Conservation (phyloP, 2,329 filamentous ascomycete species). For the Lojkania enalia region DNA sequence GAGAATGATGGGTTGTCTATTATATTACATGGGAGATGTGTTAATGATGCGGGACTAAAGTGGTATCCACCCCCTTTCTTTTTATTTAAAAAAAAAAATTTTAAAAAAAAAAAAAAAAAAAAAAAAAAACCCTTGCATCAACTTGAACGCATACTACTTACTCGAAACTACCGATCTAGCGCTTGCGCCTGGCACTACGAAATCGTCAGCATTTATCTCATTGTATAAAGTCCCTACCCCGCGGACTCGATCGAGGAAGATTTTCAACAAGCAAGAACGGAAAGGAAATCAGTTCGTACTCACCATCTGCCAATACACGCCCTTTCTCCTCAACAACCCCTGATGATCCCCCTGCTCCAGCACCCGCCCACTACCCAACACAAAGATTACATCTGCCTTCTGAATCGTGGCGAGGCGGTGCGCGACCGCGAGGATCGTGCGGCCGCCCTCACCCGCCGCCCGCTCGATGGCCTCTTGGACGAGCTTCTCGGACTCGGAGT, state of each 20-base stretch:
- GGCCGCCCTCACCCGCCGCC: conserved; percentile 29
- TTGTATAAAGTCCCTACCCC: not conserved
- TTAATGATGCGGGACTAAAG: no score
- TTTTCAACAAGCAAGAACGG: not conserved
- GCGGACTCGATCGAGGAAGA: not conserved
- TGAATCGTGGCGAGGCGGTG: conserved; percentile 45
- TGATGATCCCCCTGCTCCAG: conserved; percentile 35
- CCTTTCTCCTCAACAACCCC: conserved; percentile 19
- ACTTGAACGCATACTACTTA: not conserved
- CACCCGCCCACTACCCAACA: conserved; percentile 38
- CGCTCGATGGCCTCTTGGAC: conserved; percentile 42
- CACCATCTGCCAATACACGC: conserved; percentile 30
- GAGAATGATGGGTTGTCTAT: no score
- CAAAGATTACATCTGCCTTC: conserved; percentile 44
- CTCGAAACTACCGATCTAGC: conserved; percentile 33
- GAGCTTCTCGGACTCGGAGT: conserved; percentile 39
- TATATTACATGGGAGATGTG: no score
- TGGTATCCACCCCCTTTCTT: no score
- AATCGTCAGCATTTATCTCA: conserved; percentile 14
- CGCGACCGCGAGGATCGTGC: conserved; percentile 42
- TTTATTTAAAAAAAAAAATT: no score
- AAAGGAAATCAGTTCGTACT: conserved; percentile 3
- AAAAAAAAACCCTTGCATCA: no score
- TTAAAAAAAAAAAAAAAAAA: no score
- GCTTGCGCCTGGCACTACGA: conserved; percentile 44